phyloP scores from a whole-genome alignment of 164 flowering plant species.

The Chloranthus sessilifolius region DNA sequence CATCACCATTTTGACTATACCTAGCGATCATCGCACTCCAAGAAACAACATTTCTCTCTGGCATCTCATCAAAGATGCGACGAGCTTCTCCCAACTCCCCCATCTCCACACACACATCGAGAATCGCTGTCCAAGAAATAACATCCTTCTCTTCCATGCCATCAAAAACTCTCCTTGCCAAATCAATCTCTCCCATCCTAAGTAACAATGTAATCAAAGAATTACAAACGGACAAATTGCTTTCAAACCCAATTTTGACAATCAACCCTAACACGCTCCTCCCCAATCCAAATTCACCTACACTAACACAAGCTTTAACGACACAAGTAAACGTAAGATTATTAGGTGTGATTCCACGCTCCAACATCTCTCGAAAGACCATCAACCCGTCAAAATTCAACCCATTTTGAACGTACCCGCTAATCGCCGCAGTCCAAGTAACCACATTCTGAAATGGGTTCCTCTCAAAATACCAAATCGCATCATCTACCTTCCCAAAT shows the following conservation, averaged over 20 bases:
- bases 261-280: slow-evolving; percentile 40
- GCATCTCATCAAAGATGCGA: slow-evolving; percentile 20
- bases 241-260: slow-evolving; percentile 43
- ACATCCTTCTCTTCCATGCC: slow-evolving; percentile 30
- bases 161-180: slow-evolving; percentile 43
- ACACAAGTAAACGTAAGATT: slow-evolving; percentile 43
- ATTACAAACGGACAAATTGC: slow-evolving; percentile 35
- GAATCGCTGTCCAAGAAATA: slow-evolving; percentile 25
- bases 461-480: slow-evolving; percentile 12
- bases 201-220: slow-evolving; percentile 41
- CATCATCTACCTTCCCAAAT: slow-evolving; percentile 25
- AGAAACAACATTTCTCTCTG: slow-evolving; percentile 20
- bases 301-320: slow-evolving; percentile 31
- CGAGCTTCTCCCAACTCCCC: slow-evolving; percentile 22
- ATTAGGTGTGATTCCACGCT: slow-evolving; percentile 37
- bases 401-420: slow-evolving; percentile 52
- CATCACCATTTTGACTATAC: slow-evolving; percentile 23
- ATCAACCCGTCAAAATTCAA: slow-evolving; percentile 29
- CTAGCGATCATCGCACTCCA: slow-evolving; percentile 30
- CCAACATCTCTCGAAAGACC: slow-evolving; percentile 30
- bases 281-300: slow-evolving; percentile 32
- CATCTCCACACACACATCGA: slow-evolving; percentile 20
- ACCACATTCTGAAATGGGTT: slow-evolving; percentile 23
- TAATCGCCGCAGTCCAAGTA: slow-evolving; percentile 33
- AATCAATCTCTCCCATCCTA: slow-evolving; percentile 42